Evolutionary conservation across 768 basidiomycete genomes (phyloP), one percentile per base, ranked within the genome.

Genomic region (Russula earlei): DNA sequence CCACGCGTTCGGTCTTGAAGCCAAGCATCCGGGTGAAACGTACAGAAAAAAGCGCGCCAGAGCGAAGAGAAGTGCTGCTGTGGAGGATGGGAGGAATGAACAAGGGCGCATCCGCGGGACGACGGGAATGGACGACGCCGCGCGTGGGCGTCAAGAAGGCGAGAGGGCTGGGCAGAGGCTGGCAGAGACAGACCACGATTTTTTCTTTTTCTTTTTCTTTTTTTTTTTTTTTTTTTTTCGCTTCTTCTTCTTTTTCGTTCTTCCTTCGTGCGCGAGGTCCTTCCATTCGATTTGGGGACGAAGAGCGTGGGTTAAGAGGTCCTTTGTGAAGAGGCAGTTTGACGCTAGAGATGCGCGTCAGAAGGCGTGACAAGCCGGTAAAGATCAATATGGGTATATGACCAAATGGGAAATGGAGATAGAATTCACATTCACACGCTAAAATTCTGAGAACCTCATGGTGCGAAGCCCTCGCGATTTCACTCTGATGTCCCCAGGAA

Each of bases 281-380:
- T 58, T 58, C 57, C 57, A 58, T 58, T 54, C 57, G 57, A 58
- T 58, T 54, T 58, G 52, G 17, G 57, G 57, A 58, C 52, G 54
- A 58, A 58, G 57, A 54, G 57, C 57, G 57, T 53, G 57, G 57
- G 57, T 58, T 54, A 43, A 54, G 52, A 58, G 52, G 27, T 41
- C 20, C 22, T 47, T 31, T 58, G 47, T 54, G 41, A 54, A 49
- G 52, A 19, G 9, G 38, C 4, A n/a, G 10, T 10, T 48, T 58
- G 52, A 51, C 58, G 58, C 55, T 48, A 27, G 33, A 14, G 36
- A 33, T 36, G 44, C 49, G 55, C 58, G 55, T 36, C 58, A 59
- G 58, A 59, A 59, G 49, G 17, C 2, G 10, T 25, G 9, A 25
- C 45, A 42, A 55, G 40, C 6, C 29, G n/a, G n/a, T 11, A 25